Percentiles rank a stretch among this genome's conserved stretches.
These are phyloP conservation scores for Camelina hispida DNA, from an alignment of 345 rosid genomes.

Conservation along the genomic window DNA sequence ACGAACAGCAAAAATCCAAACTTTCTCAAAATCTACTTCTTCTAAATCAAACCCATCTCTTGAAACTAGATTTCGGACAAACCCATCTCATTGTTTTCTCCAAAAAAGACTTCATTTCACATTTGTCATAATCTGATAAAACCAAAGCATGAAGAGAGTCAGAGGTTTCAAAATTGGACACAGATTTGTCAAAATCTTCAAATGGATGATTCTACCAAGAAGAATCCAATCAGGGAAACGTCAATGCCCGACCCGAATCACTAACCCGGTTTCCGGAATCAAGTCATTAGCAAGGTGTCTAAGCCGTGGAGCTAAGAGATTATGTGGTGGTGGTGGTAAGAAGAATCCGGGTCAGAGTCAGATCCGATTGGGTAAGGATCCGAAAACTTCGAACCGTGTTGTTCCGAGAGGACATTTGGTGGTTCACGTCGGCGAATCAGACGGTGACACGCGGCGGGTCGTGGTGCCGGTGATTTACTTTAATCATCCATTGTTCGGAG, in stretches of 20 bases:
- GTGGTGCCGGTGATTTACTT: conserved; percentile 80
- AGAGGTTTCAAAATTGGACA: conserved; percentile 63
- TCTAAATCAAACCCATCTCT: conserved; percentile 25
- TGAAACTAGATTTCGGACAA: conserved; percentile 16
- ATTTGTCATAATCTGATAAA: neutral
- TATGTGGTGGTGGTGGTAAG: conserved; percentile 20
- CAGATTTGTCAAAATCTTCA: conserved; percentile 55
- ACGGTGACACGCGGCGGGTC: conserved; percentile 52
- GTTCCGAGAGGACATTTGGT: conserved; percentile 82
- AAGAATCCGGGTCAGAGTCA: conserved; percentile 43
- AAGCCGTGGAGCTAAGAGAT: conserved; percentile 50
- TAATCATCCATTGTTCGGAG: conserved; percentile 84
- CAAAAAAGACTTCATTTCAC: neutral
- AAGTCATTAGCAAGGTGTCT: conserved; percentile 46
- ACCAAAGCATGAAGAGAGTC: conserved; percentile 48
- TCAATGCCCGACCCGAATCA: conserved; percentile 3
- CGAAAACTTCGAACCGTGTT: conserved; percentile 34
- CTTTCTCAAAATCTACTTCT: neutral
- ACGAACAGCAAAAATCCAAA: too few species aligned
- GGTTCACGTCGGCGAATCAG: conserved; percentile 73
- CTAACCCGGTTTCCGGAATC: conserved; percentile 50
- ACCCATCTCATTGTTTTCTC: conserved; percentile 9
- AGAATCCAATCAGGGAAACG: conserved; percentile 36
- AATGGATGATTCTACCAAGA: conserved; percentile 47
- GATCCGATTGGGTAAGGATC: conserved; percentile 52